Conservation (phyloP, 2,329 filamentous ascomycete species). For the Phaeosphaeriaceae sp. region DNA sequence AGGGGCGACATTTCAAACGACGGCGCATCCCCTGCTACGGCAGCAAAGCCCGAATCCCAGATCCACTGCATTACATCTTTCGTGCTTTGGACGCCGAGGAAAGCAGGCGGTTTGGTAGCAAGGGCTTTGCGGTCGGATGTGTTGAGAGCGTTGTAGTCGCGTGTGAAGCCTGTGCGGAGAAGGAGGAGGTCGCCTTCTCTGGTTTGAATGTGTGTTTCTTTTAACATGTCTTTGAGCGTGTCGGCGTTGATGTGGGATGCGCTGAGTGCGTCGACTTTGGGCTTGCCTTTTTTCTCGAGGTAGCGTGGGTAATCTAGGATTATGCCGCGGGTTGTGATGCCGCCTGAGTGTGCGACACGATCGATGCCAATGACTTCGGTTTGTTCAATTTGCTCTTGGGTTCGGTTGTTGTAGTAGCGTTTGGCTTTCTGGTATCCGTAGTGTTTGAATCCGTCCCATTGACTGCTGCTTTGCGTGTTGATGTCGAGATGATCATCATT, state of each 20-base stretch:
- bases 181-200: slow-evolving; percentile 39
- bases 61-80: slow-evolving; percentile 51
- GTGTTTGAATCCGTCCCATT: slow-evolving; percentile 52
- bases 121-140: slow-evolving; percentile 33
- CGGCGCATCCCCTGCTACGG: slow-evolving; percentile 52
- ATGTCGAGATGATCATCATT: slow-evolving; percentile 48
- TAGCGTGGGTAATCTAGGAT: slow-evolving; percentile 44
- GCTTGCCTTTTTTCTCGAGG: slow-evolving; percentile 24
- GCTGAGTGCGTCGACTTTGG: slow-evolving; percentile 27
- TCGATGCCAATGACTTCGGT: slow-evolving; percentile 52
- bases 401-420: slow-evolving; percentile 52
- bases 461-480: slow-evolving; percentile 48
- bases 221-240: slow-evolving; percentile 40
- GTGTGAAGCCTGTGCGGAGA: slow-evolving; percentile 41
- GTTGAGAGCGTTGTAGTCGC: slow-evolving; percentile 44
- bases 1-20: slow-evolving; percentile 55
- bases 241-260: slow-evolving; percentile 28
- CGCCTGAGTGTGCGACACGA: slow-evolving; percentile 33
- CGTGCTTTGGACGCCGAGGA: slow-evolving; percentile 51
- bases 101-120: slow-evolving; percentile 36
- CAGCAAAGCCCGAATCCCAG: slow-evolving; percentile 55
- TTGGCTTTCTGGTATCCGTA: slow-evolving; percentile 52
- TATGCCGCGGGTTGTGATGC: slow-evolving; percentile 38
- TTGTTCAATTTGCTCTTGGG: slow-evolving; percentile 48
- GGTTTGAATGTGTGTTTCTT: slow-evolving; percentile 44